A percentile compares a stretch with the other conserved stretches of the same genome.
These are phyloP conservation scores for Eucalyptus cloeziana DNA, from an alignment of 345 rosid genomes.

Conservation along the genomic window DNA sequence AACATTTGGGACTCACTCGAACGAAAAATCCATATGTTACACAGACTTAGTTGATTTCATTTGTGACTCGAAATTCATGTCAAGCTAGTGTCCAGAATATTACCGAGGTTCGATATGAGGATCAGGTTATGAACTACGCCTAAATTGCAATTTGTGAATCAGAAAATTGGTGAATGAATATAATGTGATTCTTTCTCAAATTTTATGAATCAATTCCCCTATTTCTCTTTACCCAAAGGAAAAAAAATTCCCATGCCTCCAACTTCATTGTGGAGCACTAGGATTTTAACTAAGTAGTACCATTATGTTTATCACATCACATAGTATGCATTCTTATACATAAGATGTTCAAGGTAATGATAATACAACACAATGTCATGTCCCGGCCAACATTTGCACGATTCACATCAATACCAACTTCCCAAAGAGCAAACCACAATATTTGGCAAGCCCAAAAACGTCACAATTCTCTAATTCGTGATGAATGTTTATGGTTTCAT, in stretches of 20 bases:
- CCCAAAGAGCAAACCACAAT: not conserved
- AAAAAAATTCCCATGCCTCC: not conserved
- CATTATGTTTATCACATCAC: not conserved
- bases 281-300: not conserved
- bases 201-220: not conserved
- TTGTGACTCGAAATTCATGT: too few species aligned
- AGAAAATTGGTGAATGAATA: not conserved
- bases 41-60: too few species aligned
- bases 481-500: not conserved
- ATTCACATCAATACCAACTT: not conserved
- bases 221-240: not conserved
- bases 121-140: not conserved
- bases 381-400: not conserved
- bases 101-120: not conserved
- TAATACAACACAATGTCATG: not conserved
- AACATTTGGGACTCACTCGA: too few species aligned
- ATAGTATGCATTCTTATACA: not conserved
- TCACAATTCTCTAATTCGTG: not conserved
- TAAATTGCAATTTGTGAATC: not conserved
- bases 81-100: not conserved
- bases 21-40: too few species aligned
- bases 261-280: not conserved
- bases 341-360: not conserved
- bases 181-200: not conserved
- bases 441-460: rapidly evolving